A percentile compares a stretch with the other conserved stretches of the same genome.
Conservation (phyloP, 2,329 filamentous ascomycete genomes). For the Sporothrix brunneoviolacea region DNA sequence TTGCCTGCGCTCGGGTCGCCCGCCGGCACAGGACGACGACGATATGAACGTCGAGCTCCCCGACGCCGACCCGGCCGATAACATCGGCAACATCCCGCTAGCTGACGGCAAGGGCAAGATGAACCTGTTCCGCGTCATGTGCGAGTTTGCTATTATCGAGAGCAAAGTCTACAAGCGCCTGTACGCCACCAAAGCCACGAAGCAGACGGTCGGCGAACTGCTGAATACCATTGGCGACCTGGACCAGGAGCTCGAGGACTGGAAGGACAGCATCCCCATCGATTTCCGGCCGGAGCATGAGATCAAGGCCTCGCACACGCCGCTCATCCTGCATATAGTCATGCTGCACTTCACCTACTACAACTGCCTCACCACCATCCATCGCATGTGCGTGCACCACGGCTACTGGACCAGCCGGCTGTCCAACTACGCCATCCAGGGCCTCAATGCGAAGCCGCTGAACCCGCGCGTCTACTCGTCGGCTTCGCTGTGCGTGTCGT, state of each 20-base stretch:
- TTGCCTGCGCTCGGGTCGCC: conserved; percentile 52
- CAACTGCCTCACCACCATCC: conserved; percentile 94
- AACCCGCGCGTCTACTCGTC: conserved; percentile 95
- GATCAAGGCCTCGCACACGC: conserved; percentile 87
- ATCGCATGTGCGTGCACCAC: conserved; percentile 96
- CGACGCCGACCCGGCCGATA: conserved; percentile 82
- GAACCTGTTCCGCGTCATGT: conserved; percentile 91
- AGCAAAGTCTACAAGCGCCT: conserved; percentile 89
- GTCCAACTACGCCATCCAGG: conserved; percentile 92
- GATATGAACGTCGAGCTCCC: conserved; percentile 94
- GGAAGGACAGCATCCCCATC: conserved; percentile 92
- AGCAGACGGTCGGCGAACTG: conserved; percentile 85
- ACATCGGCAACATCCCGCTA: conserved; percentile 88
- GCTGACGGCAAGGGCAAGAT: conserved; percentile 85
- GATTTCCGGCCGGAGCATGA: conserved; percentile 97
- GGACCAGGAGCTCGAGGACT: conserved; percentile 81
- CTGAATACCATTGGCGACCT: conserved; percentile 94
- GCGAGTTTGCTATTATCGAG: conserved; percentile 84
- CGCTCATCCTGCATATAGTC: conserved; percentile 88
- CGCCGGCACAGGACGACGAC: conserved; percentile 57
- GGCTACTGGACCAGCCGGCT: conserved; percentile 96
- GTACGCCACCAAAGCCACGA: conserved; percentile 87
- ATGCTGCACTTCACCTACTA: conserved; percentile 96
- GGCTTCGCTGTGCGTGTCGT: conserved; percentile 84
- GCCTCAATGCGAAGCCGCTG: conserved; percentile 79